These are phyloP conservation scores for Colletotrichum graminicola DNA, from an alignment of 2,329 filamentous ascomycete genomes.

Conservation along the genomic window DNA sequence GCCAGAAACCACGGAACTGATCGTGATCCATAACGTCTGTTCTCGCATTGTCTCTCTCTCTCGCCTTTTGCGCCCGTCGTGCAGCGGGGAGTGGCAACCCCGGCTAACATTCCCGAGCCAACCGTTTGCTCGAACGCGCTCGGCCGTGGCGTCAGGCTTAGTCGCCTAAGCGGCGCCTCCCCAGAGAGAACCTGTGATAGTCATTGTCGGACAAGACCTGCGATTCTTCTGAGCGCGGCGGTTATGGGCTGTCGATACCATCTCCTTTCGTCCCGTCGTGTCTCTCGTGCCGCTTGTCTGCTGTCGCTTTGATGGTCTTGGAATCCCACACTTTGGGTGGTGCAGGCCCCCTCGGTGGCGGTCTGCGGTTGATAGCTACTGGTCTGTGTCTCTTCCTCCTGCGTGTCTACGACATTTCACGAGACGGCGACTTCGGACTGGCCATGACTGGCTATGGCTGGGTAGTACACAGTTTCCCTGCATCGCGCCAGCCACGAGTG, in stretches of 20 bases:
- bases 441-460: slow-evolving; percentile 9
- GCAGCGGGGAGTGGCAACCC: slow-evolving; percentile 18
- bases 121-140: slow-evolving; percentile 24
- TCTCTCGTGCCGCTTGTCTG: slow-evolving; percentile 23
- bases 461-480: slow-evolving; percentile 22
- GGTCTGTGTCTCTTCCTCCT: slow-evolving; percentile 10
- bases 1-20: background rate
- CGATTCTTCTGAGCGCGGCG: background rate
- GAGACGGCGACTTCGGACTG: slow-evolving; percentile 6
- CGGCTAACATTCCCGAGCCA: slow-evolving; percentile 24
- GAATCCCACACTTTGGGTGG: background rate
- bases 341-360: background rate
- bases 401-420: slow-evolving; percentile 37
- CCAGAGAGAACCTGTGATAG: background rate
- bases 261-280: slow-evolving; percentile 28
- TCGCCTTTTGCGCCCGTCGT: slow-evolving; percentile 6
- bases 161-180: slow-evolving; percentile 25
- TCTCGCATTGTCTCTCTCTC: slow-evolving; percentile 16
- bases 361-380: background rate
- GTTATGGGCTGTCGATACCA: background rate
- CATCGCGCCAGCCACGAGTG: slow-evolving; percentile 14
- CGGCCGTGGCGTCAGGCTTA: slow-evolving; percentile 21
- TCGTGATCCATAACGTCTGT: background rate
- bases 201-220: slow-evolving; percentile 26
- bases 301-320: background rate